Conservation (phyloP, 1,139 yeast genomes). For the Hemisphaericaspora lyxosophila region DNA sequence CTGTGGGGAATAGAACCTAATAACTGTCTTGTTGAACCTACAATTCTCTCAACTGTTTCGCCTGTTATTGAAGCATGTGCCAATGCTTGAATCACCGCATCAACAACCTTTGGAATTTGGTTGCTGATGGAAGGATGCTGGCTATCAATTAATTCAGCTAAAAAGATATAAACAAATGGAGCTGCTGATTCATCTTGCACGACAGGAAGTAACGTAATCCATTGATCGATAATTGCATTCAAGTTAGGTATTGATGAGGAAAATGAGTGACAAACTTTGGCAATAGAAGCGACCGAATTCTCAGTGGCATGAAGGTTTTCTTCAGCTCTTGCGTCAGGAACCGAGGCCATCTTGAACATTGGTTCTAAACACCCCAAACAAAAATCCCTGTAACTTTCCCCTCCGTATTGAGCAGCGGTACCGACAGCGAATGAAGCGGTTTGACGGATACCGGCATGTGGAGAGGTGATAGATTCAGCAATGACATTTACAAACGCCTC, state of each 20-base stretch:
- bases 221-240: slow-evolving; percentile 63
- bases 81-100: slow-evolving; percentile 75
- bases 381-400: slow-evolving; percentile 59
- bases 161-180: slow-evolving; percentile 76
- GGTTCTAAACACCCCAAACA: slow-evolving; percentile 71
- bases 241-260: slow-evolving; percentile 60
- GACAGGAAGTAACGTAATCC: slow-evolving; percentile 84
- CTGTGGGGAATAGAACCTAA: slow-evolving; percentile 52
- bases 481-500: slow-evolving; percentile 64
- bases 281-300: slow-evolving; percentile 77
- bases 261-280: slow-evolving; percentile 67
- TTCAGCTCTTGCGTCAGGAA: slow-evolving; percentile 84
- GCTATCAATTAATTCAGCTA: slow-evolving; percentile 69
- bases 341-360: slow-evolving; percentile 68
- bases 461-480: slow-evolving; percentile 61
- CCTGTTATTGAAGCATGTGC: slow-evolving; percentile 69
- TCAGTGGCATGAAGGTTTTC: slow-evolving; percentile 88
- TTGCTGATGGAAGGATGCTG: slow-evolving; percentile 61
- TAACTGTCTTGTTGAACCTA: slow-evolving; percentile 56
- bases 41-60: slow-evolving; percentile 63
- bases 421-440: slow-evolving; percentile 87
- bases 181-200: slow-evolving; percentile 88
- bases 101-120: slow-evolving; percentile 66
- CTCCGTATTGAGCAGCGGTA: slow-evolving; percentile 79
- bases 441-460: slow-evolving; percentile 80